These are phyloP conservation scores for Petunia axillaris DNA, from an alignment of 257 asterid species.

Conservation along the genomic window DNA sequence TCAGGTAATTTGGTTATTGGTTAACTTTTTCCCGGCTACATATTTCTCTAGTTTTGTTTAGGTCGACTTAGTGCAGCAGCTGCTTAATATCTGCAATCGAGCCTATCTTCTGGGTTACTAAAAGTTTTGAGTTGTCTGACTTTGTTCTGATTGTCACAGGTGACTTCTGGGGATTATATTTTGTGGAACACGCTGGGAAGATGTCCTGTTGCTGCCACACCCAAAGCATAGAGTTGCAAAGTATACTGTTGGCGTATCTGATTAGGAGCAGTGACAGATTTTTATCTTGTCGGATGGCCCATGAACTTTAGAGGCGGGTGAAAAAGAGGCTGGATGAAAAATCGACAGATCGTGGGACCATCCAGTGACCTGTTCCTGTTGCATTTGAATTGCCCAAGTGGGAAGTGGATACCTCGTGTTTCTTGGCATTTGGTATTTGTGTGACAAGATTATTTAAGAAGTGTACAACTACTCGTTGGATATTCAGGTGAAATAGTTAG, in stretches of 20 bases:
- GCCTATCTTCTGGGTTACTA: not conserved
- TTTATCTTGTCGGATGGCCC: constrained; percentile 6
- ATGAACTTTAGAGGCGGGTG: not conserved
- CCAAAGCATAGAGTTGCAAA: constrained; percentile 43
- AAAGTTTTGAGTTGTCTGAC: not conserved
- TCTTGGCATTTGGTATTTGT: constrained; percentile 20
- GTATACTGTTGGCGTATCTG: not conserved
- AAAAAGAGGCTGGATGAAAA: constrained; percentile 1
- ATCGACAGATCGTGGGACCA: not conserved
- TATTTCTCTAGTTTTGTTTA: constrained; percentile 1
- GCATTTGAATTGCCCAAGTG: not conserved
- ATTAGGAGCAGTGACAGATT: constrained; percentile 4
- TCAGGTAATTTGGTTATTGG: constrained; percentile 57
- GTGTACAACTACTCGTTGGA: constrained; percentile 1
- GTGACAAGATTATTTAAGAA: not conserved
- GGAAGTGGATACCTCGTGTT: not conserved
- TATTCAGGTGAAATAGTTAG: constrained; percentile 11
- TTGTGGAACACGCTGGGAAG: constrained; percentile 93
- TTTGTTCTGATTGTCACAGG: constrained; percentile 50
- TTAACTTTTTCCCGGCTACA: not conserved
- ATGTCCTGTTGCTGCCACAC: constrained; percentile 83
- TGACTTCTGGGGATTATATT: constrained; percentile 86
- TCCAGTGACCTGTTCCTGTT: not conserved
- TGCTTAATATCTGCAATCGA: constrained; percentile 6
- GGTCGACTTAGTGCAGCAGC: constrained; percentile 6